Base-by-base conservation (phyloP, 371 early-diverging fungal genomes). In the Actinomortierella ambigua region DNA sequence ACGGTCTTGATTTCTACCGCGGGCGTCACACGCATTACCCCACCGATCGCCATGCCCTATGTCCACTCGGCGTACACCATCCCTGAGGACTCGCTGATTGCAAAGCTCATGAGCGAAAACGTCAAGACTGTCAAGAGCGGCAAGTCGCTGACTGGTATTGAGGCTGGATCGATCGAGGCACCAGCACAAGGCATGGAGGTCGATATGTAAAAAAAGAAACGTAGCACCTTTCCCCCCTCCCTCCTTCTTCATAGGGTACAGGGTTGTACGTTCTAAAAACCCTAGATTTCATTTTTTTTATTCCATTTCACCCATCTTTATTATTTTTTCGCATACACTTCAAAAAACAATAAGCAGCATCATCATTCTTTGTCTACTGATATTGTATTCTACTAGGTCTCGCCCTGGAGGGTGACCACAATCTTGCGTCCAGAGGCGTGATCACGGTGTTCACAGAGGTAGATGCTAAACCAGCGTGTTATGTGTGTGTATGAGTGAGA, bases 1-100 rank as follows among this genome's bases (percentile, higher is more conserved):
- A 96, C 98, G 1, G 92, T 90, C 28, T 79, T 96, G 57, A 79
- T 96, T 39, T 81, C 88, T 52, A 82, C 92, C 34, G 85, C 80
- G 52, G 96, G 93, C 29, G 81, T 88, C 41, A 75, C 88, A 52
- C 86, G 90, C 62, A 85, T 90, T 56, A 95, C 93, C 7, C 75
- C 77, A 26, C 50, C 82, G 13, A 77, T 80, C 29, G 61, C 77
- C 17, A 62, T 89, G 47, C 92, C 93, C 43, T 93, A 83, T 75
- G 88, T 93, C 26, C 90, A 89, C 67, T 89, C 90, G 48, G 86
- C 84, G 59, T 86, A 83, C 59, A 77, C 79, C 59, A 76, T 88
- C 69, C 85, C 86, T 40, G 64, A 75, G 24, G 65, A 71, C 62
- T 81, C 85, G 1, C 64, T 60, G 40, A 77, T 77, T 54, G 75